Conservation (phyloP, 164 flowering plant species). For the Vitis labrusca region DNA sequence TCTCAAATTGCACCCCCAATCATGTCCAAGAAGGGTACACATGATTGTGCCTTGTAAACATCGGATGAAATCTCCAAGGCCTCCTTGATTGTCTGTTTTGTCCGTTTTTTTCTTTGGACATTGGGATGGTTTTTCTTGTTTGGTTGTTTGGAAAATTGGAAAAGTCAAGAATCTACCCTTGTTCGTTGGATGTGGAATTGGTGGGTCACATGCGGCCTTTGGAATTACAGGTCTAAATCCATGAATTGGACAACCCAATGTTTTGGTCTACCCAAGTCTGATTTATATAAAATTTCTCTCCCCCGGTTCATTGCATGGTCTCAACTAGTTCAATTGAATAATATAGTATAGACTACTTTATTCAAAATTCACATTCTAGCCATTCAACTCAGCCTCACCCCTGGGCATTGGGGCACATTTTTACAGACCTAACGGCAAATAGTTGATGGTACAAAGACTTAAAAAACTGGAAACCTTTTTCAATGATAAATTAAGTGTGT, state of each 20-base stretch:
- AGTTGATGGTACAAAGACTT: too few species aligned
- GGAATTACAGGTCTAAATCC: background rate
- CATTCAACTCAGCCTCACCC: too few species aligned
- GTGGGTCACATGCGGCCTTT: background rate
- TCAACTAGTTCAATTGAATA: background rate
- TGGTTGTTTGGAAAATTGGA: background rate
- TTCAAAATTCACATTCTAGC: too few species aligned
- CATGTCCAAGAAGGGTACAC: background rate
- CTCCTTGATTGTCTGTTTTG: background rate
- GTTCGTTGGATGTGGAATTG: background rate
- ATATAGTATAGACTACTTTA: background rate
- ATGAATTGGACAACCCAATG: background rate
- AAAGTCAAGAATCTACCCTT: too few species aligned
- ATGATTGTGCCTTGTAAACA: background rate
- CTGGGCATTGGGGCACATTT: too few species aligned
- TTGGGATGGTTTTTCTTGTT: background rate
- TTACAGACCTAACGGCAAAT: too few species aligned
- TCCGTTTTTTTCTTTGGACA: background rate
- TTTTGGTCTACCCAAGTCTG: background rate
- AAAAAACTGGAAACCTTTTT: too few species aligned
- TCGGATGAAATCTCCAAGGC: constrained; percentile 11
- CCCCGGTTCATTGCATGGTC: background rate
- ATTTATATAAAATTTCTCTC: background rate
- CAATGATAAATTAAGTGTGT: too few species aligned
- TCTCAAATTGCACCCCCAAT: background rate